Conservation (phyloP, 768 basidiomycete genomes). For the Boletales sp. region DNA sequence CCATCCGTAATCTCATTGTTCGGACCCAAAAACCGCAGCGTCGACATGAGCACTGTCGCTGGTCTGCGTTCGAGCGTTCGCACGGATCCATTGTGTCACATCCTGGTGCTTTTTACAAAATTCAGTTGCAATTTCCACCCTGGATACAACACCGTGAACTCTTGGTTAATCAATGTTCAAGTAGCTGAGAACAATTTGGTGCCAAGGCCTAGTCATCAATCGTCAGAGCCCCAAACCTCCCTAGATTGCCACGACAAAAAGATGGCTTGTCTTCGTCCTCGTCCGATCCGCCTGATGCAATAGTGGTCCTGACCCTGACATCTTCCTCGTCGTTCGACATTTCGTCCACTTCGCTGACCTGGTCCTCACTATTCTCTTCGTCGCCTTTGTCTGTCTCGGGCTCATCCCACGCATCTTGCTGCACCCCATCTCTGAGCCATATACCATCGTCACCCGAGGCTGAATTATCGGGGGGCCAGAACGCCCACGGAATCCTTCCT, state of each 20-base stretch:
- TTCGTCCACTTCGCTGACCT: slow-evolving; percentile 15
- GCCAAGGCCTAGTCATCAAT: slow-evolving; percentile 18
- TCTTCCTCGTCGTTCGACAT: slow-evolving; percentile 11
- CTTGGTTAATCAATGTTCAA: too few species aligned
- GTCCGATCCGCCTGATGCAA: slow-evolving; percentile 13
- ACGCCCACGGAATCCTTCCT: slow-evolving; percentile 77
- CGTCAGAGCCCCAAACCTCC: slow-evolving; percentile 31
- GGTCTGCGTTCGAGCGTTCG: too few species aligned
- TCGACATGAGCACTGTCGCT: too few species aligned
- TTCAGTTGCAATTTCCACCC: too few species aligned
- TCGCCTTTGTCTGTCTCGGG: slow-evolving; percentile 30
- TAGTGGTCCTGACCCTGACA: background rate
- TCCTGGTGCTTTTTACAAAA: too few species aligned
- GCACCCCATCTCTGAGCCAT: slow-evolving; percentile 46
- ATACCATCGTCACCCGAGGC: slow-evolving; percentile 43
- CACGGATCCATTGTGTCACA: too few species aligned
- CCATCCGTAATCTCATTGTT: too few species aligned
- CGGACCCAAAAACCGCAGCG: too few species aligned
- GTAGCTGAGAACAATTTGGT: too few species aligned
- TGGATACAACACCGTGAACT: too few species aligned
- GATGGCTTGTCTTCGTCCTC: slow-evolving; percentile 12
- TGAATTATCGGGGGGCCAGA: slow-evolving; percentile 64
- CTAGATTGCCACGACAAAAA: slow-evolving; percentile 6
- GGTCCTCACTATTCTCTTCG: slow-evolving; percentile 29
- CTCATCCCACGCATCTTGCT: slow-evolving; percentile 21